Base-by-base conservation (phyloP, 352 stramenopile genomes). In the Globisporangium parvum region DNA sequence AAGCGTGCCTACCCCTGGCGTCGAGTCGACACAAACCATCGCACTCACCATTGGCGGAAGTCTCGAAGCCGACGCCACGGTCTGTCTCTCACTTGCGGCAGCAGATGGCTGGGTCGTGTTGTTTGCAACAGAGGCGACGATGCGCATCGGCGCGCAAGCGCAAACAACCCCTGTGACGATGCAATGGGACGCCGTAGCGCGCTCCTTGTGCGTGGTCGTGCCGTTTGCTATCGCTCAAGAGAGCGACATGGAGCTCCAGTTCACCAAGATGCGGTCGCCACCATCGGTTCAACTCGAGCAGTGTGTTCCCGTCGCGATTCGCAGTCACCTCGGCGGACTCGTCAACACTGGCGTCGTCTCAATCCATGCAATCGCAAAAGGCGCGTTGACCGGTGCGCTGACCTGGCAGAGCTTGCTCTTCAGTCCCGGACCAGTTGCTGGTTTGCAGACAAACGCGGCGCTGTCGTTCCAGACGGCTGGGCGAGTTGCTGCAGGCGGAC, bases 361-460 rank as follows among this genome's bases (percentile, higher is more conserved):
- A 3, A 40, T 85, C 2, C 75, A 79, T 28, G 58, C 68, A 0
- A 62, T 87, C 23, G 57, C 52, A 0, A 48, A 57, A 18, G 79
- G 79, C 1, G 9, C 51, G 20, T 59, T 89, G 4, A 70, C 47
- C 24, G 79, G 73, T 9, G 39, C 63, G 10, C 48, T 80, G 51
- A 63, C 56, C 6, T 87, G 79, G 79, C 66, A 85, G 45, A 75
- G 68, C 24, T 51, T 65, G 5, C 24, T 75, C 33, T 72, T 71
- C 23, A 53, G 40, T 12, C 79, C 79, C 17, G 79, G 79, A 9
- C 70, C 76, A 28, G 79, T 89, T 17, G 75, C 79, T 3, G 75
- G 66, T 6, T 57, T 87, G 18, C 51, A 60, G 20, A 86, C 72
- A 0, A 83, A 58, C 2, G 72, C 75, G 3, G 64, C 62, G 2